Evolutionary conservation across 345 rosid species (phyloP), one percentile per base, ranked within the genome.

Genomic region (Pugionium cornutum): DNA sequence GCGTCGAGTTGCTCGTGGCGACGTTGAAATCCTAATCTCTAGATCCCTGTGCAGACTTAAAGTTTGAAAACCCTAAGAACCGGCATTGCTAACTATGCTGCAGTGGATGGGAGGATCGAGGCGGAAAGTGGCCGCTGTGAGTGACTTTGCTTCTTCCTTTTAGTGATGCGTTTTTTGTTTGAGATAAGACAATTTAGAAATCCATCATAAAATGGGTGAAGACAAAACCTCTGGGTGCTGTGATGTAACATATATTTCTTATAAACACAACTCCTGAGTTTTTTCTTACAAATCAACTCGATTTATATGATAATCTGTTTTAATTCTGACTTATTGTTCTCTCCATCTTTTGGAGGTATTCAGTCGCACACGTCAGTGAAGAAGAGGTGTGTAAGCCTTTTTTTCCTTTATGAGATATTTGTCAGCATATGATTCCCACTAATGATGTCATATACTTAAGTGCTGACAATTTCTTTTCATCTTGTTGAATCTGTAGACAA

Each of bases 51-150:
- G 63, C 3, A 60, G 50, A 44, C 25, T 11, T 47, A 45, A 35
- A 47, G 58, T 50, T 50, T 51, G 1, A 0, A 26, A 58, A 51
- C 26, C 37, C 42, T 58, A 58, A 47, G 53, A n/a, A 4, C 0
- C 33, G 31, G 11, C 34, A 4, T 36, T 31, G 35, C 29, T 65
- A 51, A 62, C 33, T 66, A 92, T 89, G 98, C 54, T 92, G 76
- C 92, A 89, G 50, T 91, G 98, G 98, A 89, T 83, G 90, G 96
- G 96, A 70, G 98, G 98, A 66, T 89, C 96, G 42, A 78, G 96
- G 71, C 83, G 86, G 64, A 91, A 89, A 81, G 83, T 89, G 56
- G 70, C 87, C 2, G 75, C 95, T 58, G 98, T 91, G 66, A 68
- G 79, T 76, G 53, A 48, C 34, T 64, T 39, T 45, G 10, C 35